These are phyloP conservation scores for Gonium pectorale DNA, from an alignment of 139 green algal species.

Conservation along the genomic window DNA sequence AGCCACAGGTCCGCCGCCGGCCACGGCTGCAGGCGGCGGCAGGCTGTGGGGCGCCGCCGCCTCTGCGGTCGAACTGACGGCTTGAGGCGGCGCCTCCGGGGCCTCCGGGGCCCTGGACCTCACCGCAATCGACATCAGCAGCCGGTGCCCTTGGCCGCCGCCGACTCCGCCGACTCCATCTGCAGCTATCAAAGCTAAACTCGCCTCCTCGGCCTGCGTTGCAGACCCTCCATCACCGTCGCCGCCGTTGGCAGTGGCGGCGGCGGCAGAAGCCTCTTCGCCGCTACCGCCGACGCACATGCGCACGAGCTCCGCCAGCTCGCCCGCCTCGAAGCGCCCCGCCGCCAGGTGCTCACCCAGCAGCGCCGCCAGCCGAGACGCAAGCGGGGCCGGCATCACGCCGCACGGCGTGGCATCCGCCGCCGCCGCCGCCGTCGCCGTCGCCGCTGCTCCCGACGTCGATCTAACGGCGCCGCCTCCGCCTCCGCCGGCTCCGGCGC, in stretches of 20 bases:
- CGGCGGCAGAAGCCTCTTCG: background rate
- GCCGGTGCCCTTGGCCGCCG: background rate
- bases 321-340: background rate
- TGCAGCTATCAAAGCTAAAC: no score
- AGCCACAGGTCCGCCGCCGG: no score
- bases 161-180: background rate
- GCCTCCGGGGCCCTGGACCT: no score
- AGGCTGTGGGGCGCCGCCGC: no score
- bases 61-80: no score
- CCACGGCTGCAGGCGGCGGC: no score
- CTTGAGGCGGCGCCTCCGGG: no score
- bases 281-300: background rate
- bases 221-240: background rate
- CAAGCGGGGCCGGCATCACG: conserved; percentile 7
- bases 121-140: no score
- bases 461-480: background rate
- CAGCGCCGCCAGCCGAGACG: background rate
- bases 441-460: background rate
- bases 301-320: background rate
- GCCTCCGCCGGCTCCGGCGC: background rate
- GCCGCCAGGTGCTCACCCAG: conserved; percentile 5
- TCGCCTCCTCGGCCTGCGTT: no score
- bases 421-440: background rate
- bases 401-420: background rate
- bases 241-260: background rate